phyloP scores from a whole-genome alignment of 2,329 filamentous ascomycete genomes.

The Pyricularia sp. region DNA sequence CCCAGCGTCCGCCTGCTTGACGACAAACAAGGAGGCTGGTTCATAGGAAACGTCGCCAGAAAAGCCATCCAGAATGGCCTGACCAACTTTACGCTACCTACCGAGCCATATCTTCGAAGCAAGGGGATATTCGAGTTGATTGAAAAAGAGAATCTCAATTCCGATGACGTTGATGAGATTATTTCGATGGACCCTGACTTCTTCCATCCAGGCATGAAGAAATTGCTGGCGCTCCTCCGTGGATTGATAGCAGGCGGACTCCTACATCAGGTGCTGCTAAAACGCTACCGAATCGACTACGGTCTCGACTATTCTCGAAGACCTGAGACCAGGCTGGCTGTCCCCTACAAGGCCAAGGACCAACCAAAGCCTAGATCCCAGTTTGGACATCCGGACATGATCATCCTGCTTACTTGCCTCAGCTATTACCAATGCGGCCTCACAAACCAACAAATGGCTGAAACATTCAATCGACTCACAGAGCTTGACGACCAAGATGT shows the following conservation, averaged over 20 bases:
- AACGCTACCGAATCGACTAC: slow-evolving; percentile 58
- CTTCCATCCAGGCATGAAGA: slow-evolving; percentile 26
- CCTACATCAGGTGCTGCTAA: slow-evolving; percentile 43
- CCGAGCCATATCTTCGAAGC: neutral
- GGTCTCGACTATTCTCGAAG: slow-evolving; percentile 37
- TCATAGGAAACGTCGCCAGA: slow-evolving; percentile 24
- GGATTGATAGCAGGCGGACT: slow-evolving; percentile 48
- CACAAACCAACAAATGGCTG: slow-evolving; percentile 34
- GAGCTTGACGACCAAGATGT: slow-evolving; percentile 39
- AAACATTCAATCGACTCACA: slow-evolving; percentile 34
- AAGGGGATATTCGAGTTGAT: slow-evolving; percentile 26
- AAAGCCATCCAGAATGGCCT: slow-evolving; percentile 34
- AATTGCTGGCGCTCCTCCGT: slow-evolving; percentile 35
- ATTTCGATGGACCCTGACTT: slow-evolving; percentile 16
- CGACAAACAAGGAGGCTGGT: slow-evolving; percentile 13
- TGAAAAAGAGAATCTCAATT: slow-evolving; percentile 19
- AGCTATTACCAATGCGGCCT: slow-evolving; percentile 50
- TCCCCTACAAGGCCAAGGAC: slow-evolving; percentile 53
- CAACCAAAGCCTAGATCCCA: slow-evolving; percentile 44
- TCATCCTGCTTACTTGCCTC: slow-evolving; percentile 45
- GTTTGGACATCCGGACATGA: slow-evolving; percentile 53
- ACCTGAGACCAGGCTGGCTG: slow-evolving; percentile 36
- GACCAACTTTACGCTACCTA: slow-evolving; percentile 9
- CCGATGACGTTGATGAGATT: slow-evolving; percentile 21
- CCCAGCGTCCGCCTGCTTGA: slow-evolving; percentile 39